A percentile compares a stretch with the other conserved stretches of the same genome.
These are phyloP conservation scores for Rhynchospora breviuscula DNA, from an alignment of 176 grass and related monocot species.

Conservation along the genomic window DNA sequence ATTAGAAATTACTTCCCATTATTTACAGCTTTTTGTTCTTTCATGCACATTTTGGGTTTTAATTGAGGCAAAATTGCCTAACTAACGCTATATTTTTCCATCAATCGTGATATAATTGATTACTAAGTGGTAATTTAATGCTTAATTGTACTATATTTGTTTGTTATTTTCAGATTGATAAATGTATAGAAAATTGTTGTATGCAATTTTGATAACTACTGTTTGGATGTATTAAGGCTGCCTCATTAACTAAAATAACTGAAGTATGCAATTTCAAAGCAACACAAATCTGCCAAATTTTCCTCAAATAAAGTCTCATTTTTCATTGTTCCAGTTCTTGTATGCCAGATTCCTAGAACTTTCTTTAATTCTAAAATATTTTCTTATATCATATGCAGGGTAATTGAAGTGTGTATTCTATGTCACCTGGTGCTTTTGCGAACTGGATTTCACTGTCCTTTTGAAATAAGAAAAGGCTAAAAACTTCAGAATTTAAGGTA, in stretches of 20 bases:
- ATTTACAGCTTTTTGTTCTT: too few species aligned
- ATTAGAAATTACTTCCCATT: too few species aligned
- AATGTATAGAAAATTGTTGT: too few species aligned
- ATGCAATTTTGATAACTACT: background rate
- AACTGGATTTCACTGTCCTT: conserved; percentile 61
- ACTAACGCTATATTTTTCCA: too few species aligned
- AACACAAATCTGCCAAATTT: background rate
- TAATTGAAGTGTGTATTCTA: conserved; percentile 1
- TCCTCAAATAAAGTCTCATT: background rate
- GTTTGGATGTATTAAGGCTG: background rate
- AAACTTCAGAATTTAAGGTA: conserved; percentile 67
- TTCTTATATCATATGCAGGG: conserved; percentile 18
- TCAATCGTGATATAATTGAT: too few species aligned
- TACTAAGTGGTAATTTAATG: too few species aligned
- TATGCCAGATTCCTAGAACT: background rate
- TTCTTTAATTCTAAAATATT: background rate
- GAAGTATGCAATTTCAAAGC: background rate
- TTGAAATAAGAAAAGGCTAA: conserved; percentile 34
- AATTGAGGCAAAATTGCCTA: too few species aligned
- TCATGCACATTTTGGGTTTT: too few species aligned
- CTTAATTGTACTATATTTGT: too few species aligned
- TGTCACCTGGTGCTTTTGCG: conserved; percentile 44
- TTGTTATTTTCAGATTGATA: too few species aligned
- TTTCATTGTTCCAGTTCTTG: background rate
- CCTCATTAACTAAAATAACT: background rate